These are phyloP conservation scores for Serendipita sp. DNA, from an alignment of 768 basidiomycete genomes.

Conservation along the genomic window DNA sequence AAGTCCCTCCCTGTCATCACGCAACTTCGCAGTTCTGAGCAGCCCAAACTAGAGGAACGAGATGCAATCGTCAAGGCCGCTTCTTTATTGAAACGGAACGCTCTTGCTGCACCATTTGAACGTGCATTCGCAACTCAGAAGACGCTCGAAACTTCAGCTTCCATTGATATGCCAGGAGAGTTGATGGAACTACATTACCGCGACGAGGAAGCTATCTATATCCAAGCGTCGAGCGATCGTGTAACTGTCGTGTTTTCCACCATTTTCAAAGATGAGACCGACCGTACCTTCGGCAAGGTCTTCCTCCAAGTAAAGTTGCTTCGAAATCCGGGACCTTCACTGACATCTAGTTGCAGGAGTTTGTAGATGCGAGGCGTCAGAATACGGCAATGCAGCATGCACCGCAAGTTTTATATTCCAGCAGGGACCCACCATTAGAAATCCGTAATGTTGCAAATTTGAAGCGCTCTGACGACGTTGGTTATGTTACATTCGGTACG, in stretches of 20 bases:
- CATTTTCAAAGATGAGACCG: conserved; percentile 92
- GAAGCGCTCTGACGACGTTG: conserved; percentile 70
- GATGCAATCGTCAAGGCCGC: conserved; percentile 66
- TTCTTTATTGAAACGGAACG: conserved; percentile 80
- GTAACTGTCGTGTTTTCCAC: conserved; percentile 98
- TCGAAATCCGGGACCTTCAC: background rate
- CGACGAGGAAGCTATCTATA: conserved; percentile 92
- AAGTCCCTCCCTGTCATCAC: conserved; percentile 15
- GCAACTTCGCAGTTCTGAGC: background rate
- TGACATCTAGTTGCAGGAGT: conserved; percentile 46
- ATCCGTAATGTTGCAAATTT: conserved; percentile 76
- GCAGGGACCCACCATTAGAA: conserved; percentile 91
- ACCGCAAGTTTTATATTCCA: conserved; percentile 91
- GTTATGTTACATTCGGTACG: conserved; percentile 81
- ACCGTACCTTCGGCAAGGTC: conserved; percentile 93
- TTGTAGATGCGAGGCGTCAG: conserved; percentile 91
- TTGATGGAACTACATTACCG: conserved; percentile 90
- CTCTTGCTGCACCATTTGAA: conserved; percentile 89
- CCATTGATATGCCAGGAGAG: conserved; percentile 54
- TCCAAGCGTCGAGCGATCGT: conserved; percentile 84
- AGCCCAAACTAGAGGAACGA: conserved; percentile 43
- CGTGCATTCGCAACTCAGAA: conserved; percentile 71
- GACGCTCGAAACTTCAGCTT: conserved; percentile 43
- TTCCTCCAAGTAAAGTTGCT: conserved; percentile 70
- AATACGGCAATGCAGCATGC: conserved; percentile 81